Conservation (phyloP, 1,139 yeast genomes). For the Blastobotrys indianensis region DNA sequence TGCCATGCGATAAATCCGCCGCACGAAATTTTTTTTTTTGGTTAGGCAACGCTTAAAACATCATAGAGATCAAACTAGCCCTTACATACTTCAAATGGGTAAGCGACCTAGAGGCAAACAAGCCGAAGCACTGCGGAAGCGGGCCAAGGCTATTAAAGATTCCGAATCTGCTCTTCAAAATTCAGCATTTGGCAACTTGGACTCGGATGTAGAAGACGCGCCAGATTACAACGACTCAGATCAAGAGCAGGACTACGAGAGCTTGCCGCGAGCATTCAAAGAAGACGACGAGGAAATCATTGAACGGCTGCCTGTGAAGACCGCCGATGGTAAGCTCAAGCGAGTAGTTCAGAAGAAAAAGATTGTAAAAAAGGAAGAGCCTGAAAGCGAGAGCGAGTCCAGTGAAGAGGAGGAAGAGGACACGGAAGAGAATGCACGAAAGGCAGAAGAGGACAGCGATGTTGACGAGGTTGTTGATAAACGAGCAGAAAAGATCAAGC, state of each 20-base stretch:
- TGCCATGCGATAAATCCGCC: background rate
- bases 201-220: conserved; percentile 22
- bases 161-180: conserved; percentile 21
- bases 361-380: conserved; percentile 20
- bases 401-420: conserved; percentile 22
- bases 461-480: conserved; percentile 47
- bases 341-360: conserved; percentile 43
- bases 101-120: conserved; percentile 28
- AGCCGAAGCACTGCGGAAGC: conserved; percentile 21
- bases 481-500: conserved; percentile 38
- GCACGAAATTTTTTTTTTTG: too few relatives aligned
- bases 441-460: conserved; percentile 34
- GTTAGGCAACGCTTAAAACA: conserved; percentile 1
- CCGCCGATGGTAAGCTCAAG: conserved; percentile 61
- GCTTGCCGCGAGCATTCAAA: conserved; percentile 27
- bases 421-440: conserved; percentile 26
- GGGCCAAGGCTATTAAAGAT: conserved; percentile 21
- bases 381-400: conserved; percentile 26
- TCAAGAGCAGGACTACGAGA: conserved; percentile 34
- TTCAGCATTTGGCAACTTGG: conserved; percentile 22
- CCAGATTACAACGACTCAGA: conserved; percentile 18
- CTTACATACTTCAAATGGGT: conserved; percentile 19
- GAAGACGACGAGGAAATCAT: conserved; percentile 38
- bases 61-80: background rate
- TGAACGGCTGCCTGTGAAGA: conserved; percentile 80